Conservation (phyloP, 2,329 filamentous ascomycete genomes). For the Apiospora hydei region DNA sequence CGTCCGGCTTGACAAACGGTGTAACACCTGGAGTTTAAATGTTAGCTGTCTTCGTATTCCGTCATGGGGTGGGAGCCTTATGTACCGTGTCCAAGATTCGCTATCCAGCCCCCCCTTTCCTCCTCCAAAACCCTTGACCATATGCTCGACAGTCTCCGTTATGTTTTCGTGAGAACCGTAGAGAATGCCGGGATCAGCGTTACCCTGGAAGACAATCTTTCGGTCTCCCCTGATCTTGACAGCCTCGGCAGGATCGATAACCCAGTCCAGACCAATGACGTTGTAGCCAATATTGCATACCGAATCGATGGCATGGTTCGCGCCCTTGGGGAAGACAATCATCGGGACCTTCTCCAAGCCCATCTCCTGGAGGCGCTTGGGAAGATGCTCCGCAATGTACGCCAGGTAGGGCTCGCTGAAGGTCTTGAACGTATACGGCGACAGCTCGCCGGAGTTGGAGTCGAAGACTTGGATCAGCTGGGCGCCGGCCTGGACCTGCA, state of each 20-base stretch:
- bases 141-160: slow-evolving; percentile 80
- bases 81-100: slow-evolving; percentile 92
- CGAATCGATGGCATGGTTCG: slow-evolving; percentile 91
- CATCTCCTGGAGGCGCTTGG: slow-evolving; percentile 75
- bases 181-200: slow-evolving; percentile 91
- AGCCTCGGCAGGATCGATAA: slow-evolving; percentile 86
- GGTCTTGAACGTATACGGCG: slow-evolving; percentile 80
- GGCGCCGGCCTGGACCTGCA: slow-evolving; percentile 91
- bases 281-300: slow-evolving; percentile 90
- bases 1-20: slow-evolving; percentile 90
- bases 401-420: slow-evolving; percentile 88
- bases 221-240: slow-evolving; percentile 80
- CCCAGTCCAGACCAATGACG: slow-evolving; percentile 94
- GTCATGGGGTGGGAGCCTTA: slow-evolving; percentile 25
- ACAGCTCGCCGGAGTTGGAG: slow-evolving; percentile 96
- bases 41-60: neutral
- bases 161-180: slow-evolving; percentile 87
- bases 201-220: slow-evolving; percentile 84
- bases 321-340: slow-evolving; percentile 98
- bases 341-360: slow-evolving; percentile 85
- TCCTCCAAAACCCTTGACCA: slow-evolving; percentile 83
- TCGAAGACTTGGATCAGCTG: slow-evolving; percentile 97
- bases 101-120: slow-evolving; percentile 92
- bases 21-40: slow-evolving; percentile 74
- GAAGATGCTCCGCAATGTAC: slow-evolving; percentile 83